Evolutionary conservation across 192 early-diverging fungal genomes (phyloP), one percentile per base, ranked within the genome.

Genomic region (Rhizophagus prolifer): DNA sequence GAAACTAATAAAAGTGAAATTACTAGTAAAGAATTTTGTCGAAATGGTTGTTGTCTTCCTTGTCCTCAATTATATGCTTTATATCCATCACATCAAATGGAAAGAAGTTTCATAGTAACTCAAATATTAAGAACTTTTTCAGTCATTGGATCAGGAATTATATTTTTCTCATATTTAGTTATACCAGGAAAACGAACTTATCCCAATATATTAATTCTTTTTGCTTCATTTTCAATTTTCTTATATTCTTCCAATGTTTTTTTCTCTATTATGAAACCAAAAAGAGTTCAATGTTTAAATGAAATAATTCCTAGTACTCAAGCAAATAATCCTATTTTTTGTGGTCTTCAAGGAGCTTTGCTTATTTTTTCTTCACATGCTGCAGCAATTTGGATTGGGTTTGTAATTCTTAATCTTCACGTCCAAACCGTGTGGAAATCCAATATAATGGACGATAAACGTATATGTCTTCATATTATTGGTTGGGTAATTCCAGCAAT

Each of bases 351-450:
- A 79, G 86, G 87, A 23, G 85, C 70, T 0, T 80, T 85, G 9
- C 54, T 88, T 3, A 81, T 88, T 50, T 88, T 87, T 79, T 65
- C 82, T 4, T 83, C 86, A 0, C 36, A 85, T 30, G 76, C 82
- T 0, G 86, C 85, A 19, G 64, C 71, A 16, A 69, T 81, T 2
- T 88, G 87, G 87, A 75, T 81, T 54, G 83, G 85, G n/a, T 66
- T 83, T 31, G 79, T 88, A 69, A 76, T 88, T 65, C 60, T 85
- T 12, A 79, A 85, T 62, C 50, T 88, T n/a, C 86, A 88, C 62
- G 19, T 88, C 2, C 84, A 88, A 74, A 87, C 86, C 4, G 87
- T 88, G 25, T 88, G 87, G 87, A 87, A 87, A 65, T 83, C 82
- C 5, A 84, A 83, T 30, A 83, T 84, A 72, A 81, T 87, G 31